A percentile compares a stretch with the other conserved stretches of the same genome.
These are phyloP conservation scores for Phylloporus arenicola DNA, from an alignment of 768 basidiomycete species.

Conservation along the genomic window DNA sequence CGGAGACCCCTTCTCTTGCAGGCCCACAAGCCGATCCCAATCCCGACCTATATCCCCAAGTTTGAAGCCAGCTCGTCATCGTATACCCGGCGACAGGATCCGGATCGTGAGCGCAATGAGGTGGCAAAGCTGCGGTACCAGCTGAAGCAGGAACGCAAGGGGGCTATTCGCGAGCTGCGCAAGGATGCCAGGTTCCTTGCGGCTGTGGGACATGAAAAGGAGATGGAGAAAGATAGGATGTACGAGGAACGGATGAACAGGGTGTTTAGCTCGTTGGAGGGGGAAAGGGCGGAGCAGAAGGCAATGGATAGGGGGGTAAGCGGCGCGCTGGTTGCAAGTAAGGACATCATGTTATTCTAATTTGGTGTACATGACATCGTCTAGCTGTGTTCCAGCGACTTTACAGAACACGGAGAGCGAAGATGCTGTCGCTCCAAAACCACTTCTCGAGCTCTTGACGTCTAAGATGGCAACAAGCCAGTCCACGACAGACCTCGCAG, in stretches of 20 bases:
- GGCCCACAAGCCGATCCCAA: conserved; percentile 93
- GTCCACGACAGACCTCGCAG: no score
- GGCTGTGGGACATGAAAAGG: conserved; percentile 75
- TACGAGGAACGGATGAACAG: conserved; percentile 84
- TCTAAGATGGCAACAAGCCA: no score
- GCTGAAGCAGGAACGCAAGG: conserved; percentile 94
- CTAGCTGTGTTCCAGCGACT: no score
- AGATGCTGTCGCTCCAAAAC: no score
- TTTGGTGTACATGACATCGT: no score
- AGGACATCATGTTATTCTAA: no score
- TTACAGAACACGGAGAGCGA: no score
- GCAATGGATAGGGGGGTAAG: conserved; percentile 78
- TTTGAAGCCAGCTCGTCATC: conserved; percentile 77
- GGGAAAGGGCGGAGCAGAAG: conserved; percentile 94
- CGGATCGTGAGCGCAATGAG: conserved; percentile 87
- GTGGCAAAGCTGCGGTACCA: conserved; percentile 78
- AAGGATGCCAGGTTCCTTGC: conserved; percentile 96
- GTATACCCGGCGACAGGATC: conserved; percentile 77
- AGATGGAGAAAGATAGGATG: conserved; percentile 73
- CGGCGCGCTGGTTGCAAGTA: conserved; percentile 72
- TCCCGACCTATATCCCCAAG: conserved; percentile 88
- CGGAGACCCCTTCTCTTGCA: conserved; percentile 82
- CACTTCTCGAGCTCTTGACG: no score
- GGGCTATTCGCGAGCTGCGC: conserved; percentile 91
- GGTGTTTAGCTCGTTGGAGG: conserved; percentile 70